phyloP scores from a whole-genome alignment of 305 asterid species.

The Fraxinus nigra region DNA sequence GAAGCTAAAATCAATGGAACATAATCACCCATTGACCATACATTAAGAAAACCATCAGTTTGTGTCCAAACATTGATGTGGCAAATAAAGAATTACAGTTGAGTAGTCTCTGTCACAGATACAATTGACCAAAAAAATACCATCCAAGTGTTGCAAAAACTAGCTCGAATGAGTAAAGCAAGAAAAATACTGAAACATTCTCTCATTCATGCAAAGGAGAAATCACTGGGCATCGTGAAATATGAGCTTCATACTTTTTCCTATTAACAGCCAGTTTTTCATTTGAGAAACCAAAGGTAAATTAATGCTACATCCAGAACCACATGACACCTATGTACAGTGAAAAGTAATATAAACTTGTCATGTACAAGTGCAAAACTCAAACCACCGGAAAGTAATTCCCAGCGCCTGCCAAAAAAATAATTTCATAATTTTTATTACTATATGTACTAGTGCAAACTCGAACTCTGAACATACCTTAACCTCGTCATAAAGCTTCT shows the following conservation, averaged over 20 bases:
- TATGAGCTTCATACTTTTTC: not conserved
- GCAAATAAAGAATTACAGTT: not conserved
- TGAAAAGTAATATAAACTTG: not conserved
- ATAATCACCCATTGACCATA: not conserved
- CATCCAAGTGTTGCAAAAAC: not conserved
- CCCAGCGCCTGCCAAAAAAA: not conserved
- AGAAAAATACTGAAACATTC: not conserved
- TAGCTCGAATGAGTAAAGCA: not conserved
- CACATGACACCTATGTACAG: not conserved
- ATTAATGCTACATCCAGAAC: not conserved
- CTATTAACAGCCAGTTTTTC: not conserved
- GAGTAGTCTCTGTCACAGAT: not conserved
- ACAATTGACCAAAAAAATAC: not conserved
- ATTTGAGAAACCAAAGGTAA: not conserved
- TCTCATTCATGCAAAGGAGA: not conserved
- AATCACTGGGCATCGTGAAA: not conserved
- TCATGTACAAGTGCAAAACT: not conserved
- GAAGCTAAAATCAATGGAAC: not conserved
- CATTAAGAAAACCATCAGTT: not conserved
- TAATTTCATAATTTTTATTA: not conserved
- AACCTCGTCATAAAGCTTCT: slow-evolving; percentile 92
- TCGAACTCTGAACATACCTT: slow-evolving; percentile 38
- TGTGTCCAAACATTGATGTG: not conserved
- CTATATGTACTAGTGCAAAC: not conserved
- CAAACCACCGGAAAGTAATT: not conserved